A percentile compares a stretch with the other conserved stretches of the same genome.
phyloP scores from a whole-genome alignment of 2,329 filamentous ascomycete species.

The Fusarium citri region DNA sequence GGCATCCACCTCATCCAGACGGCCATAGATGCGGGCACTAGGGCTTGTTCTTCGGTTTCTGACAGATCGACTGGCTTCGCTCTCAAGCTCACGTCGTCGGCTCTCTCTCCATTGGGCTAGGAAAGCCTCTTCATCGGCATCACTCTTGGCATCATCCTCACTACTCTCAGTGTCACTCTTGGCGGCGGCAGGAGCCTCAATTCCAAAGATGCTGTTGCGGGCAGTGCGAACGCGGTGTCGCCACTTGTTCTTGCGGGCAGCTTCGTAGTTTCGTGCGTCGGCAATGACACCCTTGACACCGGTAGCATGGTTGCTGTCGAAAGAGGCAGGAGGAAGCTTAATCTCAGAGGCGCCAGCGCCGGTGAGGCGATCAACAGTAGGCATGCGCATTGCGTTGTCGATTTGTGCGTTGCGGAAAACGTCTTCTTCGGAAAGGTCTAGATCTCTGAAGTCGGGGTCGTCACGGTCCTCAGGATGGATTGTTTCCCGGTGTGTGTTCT shows the following conservation, averaged over 20 bases:
- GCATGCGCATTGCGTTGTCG: constrained; percentile 74
- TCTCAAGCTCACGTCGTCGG: constrained; percentile 80
- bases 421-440: constrained; percentile 69
- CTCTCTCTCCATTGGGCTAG: constrained; percentile 87
- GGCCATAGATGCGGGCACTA: constrained; percentile 81
- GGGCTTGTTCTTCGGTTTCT: constrained; percentile 78
- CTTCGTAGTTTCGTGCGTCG: constrained; percentile 81
- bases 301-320: constrained; percentile 77
- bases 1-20: constrained; percentile 86
- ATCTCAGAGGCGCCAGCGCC: constrained; percentile 60
- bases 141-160: constrained; percentile 57
- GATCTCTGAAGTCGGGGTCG: constrained; percentile 58
- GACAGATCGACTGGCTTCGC: constrained; percentile 64
- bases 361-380: constrained; percentile 58
- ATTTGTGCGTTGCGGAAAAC: constrained; percentile 65
- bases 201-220: constrained; percentile 66
- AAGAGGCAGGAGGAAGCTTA: constrained; percentile 70
- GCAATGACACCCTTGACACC: constrained; percentile 90
- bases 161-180: constrained; percentile 61
- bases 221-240: constrained; percentile 63
- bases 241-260: constrained; percentile 69
- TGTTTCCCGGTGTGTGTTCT: constrained; percentile 60
- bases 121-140: constrained; percentile 82
- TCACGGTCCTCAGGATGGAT: constrained; percentile 71
- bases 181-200: constrained; percentile 47